Percentiles rank a stretch among this genome's conserved stretches.
Evolutionary conservation across 2,329 filamentous ascomycete species (phyloP).

Genomic region (Aschersonia sp.): DNA sequence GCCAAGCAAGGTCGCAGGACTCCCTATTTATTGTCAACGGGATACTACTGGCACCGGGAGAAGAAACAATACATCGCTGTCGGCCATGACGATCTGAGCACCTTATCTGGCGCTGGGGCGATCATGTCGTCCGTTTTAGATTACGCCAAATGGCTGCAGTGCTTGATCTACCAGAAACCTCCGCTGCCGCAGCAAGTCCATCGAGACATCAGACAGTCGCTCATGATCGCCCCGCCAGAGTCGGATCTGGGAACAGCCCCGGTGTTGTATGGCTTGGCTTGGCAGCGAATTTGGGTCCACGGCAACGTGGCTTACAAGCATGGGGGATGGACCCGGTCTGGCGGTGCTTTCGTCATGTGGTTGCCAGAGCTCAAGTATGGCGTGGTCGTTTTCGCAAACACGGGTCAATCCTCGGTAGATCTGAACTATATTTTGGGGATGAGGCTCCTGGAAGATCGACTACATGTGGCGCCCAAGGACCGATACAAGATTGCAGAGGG

Average conservation of each 20-base stretch:
- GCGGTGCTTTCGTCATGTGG: slow-evolving; percentile 5
- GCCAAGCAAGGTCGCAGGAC: not conserved
- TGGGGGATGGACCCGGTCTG: slow-evolving; percentile 12
- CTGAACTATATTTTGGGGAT: slow-evolving; percentile 11
- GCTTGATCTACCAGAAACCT: slow-evolving; percentile 20
- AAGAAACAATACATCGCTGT: not conserved
- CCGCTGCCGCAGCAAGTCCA: slow-evolving; percentile 13
- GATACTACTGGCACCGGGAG: slow-evolving; percentile 21
- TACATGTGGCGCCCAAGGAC: slow-evolving; percentile 8
- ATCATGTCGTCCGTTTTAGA: slow-evolving; percentile 32
- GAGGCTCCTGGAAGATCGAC: slow-evolving; percentile 14
- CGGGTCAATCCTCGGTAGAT: slow-evolving; percentile 21
- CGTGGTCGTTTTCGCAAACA: slow-evolving; percentile 22
- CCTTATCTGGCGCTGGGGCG: slow-evolving; percentile 21
- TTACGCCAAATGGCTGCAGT: slow-evolving; percentile 35
- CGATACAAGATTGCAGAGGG: slow-evolving; percentile 4
- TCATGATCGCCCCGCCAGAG: slow-evolving; percentile 10
- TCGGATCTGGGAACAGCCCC: slow-evolving; percentile 8
- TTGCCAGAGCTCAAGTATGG: slow-evolving; percentile 10
- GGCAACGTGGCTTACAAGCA: slow-evolving; percentile 15
- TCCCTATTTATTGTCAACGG: slow-evolving; percentile 20
- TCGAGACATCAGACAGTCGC: slow-evolving; percentile 14
- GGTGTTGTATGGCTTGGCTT: not conserved
- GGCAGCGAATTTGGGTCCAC: slow-evolving; percentile 9
- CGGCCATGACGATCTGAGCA: not conserved